Conservation (phyloP, 1,284 basidiomycete species). For the Marasmius oreades region DNA sequence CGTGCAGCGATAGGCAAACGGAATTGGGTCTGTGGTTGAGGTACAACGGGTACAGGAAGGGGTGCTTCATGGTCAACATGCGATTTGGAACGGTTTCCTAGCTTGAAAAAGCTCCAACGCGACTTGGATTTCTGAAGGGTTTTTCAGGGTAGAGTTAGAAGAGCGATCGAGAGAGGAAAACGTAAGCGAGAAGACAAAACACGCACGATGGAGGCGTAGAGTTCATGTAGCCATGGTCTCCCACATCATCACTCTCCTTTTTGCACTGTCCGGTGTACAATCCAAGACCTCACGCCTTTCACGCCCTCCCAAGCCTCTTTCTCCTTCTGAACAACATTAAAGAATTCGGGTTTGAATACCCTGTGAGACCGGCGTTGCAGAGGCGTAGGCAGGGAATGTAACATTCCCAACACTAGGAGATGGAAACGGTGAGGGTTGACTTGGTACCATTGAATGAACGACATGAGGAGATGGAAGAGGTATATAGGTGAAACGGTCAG, state of each 20-base stretch:
- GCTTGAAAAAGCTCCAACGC: conserved; percentile 20
- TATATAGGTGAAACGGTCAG: conserved; percentile 12
- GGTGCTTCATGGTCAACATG: conserved; percentile 15
- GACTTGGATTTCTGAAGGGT: conserved; percentile 16
- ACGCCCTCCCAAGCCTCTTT: conserved; percentile 58
- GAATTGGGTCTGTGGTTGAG: conserved; percentile 30
- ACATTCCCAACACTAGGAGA: conserved; percentile 69
- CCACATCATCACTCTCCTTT: no score
- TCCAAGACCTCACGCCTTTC: conserved; percentile 54
- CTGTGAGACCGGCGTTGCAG: conserved; percentile 78
- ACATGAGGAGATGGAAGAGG: no score
- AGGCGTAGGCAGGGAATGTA: conserved; percentile 85
- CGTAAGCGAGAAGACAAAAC: not conserved
- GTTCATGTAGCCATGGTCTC: conserved; percentile 39
- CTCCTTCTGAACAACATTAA: conserved; percentile 52
- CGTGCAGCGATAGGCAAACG: conserved; percentile 49
- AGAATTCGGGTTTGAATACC: conserved; percentile 74
- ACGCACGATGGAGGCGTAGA: conserved; percentile 22
- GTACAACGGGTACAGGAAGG: conserved; percentile 29
- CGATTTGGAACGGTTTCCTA: conserved; percentile 23
- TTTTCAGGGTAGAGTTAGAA: no score
- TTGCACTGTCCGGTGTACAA: conserved; percentile 33
- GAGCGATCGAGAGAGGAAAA: not conserved
- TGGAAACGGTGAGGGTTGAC: conserved; percentile 86
- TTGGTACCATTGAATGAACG: conserved; percentile 60